Evolutionary conservation across 257 asterid species (phyloP).

Genomic region (Eucommia ulmoides): DNA sequence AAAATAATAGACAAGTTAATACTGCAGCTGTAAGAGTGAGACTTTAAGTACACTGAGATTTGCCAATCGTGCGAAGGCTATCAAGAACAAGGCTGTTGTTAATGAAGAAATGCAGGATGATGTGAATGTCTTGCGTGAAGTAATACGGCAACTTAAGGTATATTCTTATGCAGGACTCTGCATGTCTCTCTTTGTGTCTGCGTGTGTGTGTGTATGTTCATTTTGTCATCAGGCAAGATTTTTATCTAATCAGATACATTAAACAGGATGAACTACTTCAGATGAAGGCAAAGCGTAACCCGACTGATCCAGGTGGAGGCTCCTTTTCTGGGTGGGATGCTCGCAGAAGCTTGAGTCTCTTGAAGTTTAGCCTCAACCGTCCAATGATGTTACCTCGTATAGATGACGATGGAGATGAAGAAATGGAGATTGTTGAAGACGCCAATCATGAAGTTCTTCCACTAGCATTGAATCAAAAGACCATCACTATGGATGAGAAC

Average conservation of each 20-base stretch:
- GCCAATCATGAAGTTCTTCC: conserved; percentile 13
- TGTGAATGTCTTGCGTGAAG: conserved; percentile 73
- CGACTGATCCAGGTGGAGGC: conserved; percentile 43
- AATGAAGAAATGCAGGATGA: conserved; percentile 98
- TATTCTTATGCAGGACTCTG: background rate
- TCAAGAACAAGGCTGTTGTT: conserved; percentile 78
- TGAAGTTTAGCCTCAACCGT: conserved; percentile 83
- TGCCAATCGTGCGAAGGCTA: conserved; percentile 98
- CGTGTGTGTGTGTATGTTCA: too few species aligned
- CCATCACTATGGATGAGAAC: conserved; percentile 6
- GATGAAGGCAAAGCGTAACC: conserved; percentile 55
- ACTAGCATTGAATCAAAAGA: conserved; percentile 3
- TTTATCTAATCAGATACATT: background rate
- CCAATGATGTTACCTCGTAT: conserved; percentile 52
- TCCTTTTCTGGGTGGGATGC: conserved; percentile 79
- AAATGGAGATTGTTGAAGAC: conserved; percentile 84
- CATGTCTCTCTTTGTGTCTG: too few species aligned
- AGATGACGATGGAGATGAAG: conserved; percentile 84
- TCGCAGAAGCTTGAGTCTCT: conserved; percentile 79
- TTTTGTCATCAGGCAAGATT: too few species aligned
- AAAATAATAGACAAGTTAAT: too few species aligned
- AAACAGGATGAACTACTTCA: conserved; percentile 63
- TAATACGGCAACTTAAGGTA: conserved; percentile 75
- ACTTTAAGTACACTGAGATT: conserved; percentile 88
- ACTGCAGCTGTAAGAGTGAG: conserved; percentile 82